A percentile compares a stretch with the other conserved stretches of the same genome.
These are phyloP conservation scores for Didymella glomerata DNA, from an alignment of 2,329 filamentous ascomycete species.

Conservation along the genomic window DNA sequence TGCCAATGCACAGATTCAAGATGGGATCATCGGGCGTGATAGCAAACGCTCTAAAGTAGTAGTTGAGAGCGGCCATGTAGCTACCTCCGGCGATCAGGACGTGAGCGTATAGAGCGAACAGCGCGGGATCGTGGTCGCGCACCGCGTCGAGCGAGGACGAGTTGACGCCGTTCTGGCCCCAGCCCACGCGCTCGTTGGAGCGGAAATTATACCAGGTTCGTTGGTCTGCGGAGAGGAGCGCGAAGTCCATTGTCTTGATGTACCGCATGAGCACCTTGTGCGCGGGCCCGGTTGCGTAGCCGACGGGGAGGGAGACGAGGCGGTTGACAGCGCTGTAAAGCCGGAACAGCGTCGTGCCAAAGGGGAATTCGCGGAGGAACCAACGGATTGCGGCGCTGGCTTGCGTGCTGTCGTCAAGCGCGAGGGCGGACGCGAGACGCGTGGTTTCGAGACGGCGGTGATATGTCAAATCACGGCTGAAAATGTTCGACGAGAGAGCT, in stretches of 20 bases:
- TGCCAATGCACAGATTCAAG: slow-evolving; percentile 79
- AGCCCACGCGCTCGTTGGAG: slow-evolving; percentile 49
- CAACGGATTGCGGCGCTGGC: slow-evolving; percentile 78
- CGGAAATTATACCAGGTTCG: slow-evolving; percentile 55
- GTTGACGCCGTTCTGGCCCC: slow-evolving; percentile 50
- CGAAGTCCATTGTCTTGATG: slow-evolving; percentile 86
- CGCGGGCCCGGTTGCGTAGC: slow-evolving; percentile 78
- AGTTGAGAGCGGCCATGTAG: slow-evolving; percentile 85
- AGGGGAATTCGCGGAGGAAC: slow-evolving; percentile 83
- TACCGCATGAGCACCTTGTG: slow-evolving; percentile 93
- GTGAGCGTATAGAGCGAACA: slow-evolving; percentile 89
- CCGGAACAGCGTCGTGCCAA: slow-evolving; percentile 79
- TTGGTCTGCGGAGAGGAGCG: slow-evolving; percentile 63
- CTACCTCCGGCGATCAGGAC: slow-evolving; percentile 85
- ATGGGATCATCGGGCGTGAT: slow-evolving; percentile 79
- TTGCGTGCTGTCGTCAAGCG: slow-evolving; percentile 78
- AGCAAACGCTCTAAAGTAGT: slow-evolving; percentile 74
- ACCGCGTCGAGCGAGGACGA: slow-evolving; percentile 52
- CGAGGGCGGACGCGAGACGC: slow-evolving; percentile 84
- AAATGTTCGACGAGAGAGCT: slow-evolving; percentile 82
- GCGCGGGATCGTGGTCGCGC: slow-evolving; percentile 69
- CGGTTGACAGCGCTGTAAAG: slow-evolving; percentile 82
- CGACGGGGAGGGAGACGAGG: slow-evolving; percentile 76
- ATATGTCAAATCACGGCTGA: slow-evolving; percentile 73
- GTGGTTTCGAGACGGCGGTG: slow-evolving; percentile 78